Conservation (phyloP, 2,329 filamentous ascomycete species). For the Sarocladium kiliense region DNA sequence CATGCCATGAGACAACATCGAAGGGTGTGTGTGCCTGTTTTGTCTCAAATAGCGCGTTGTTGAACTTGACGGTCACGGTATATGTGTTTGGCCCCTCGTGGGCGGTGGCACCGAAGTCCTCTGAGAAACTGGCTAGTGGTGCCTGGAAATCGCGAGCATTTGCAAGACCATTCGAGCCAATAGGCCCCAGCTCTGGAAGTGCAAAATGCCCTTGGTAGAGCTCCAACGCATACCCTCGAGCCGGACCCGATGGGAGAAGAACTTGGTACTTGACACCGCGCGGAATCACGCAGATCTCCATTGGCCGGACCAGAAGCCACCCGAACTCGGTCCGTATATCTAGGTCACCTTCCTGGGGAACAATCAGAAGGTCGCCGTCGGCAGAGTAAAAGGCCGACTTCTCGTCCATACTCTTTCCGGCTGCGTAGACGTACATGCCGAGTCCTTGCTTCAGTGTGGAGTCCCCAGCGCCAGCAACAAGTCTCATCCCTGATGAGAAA, state of each 20-base stretch:
- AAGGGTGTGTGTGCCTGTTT: conserved; percentile 68
- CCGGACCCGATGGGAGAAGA: conserved; percentile 54
- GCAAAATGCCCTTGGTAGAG: conserved; percentile 68
- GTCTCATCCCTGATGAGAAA: conserved; percentile 55
- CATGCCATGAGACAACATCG: conserved; percentile 77
- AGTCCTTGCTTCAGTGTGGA: conserved; percentile 73
- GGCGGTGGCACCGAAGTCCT: conserved; percentile 32
- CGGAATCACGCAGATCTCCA: conserved; percentile 73
- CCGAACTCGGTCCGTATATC: conserved; percentile 77
- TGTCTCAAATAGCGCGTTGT: conserved; percentile 59
- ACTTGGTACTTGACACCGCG: conserved; percentile 71
- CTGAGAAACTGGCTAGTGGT: conserved; percentile 63
- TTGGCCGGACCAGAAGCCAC: conserved; percentile 66
- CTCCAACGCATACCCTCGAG: conserved; percentile 70
- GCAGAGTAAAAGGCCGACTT: conserved; percentile 78
- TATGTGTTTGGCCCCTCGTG: conserved; percentile 22
- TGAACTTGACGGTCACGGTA: conserved; percentile 58
- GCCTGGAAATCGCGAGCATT: conserved; percentile 72
- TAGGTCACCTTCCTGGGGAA: conserved; percentile 67
- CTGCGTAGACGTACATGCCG: conserved; percentile 76
- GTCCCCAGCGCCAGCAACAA: conserved; percentile 75
- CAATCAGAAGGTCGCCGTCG: conserved; percentile 73
- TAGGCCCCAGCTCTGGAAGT: conserved; percentile 68
- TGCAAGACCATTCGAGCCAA: conserved; percentile 69
- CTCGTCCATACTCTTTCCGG: conserved; percentile 70